Conservation (phyloP, 352 stramenopile genomes). For the Globisporangium yorkense region DNA sequence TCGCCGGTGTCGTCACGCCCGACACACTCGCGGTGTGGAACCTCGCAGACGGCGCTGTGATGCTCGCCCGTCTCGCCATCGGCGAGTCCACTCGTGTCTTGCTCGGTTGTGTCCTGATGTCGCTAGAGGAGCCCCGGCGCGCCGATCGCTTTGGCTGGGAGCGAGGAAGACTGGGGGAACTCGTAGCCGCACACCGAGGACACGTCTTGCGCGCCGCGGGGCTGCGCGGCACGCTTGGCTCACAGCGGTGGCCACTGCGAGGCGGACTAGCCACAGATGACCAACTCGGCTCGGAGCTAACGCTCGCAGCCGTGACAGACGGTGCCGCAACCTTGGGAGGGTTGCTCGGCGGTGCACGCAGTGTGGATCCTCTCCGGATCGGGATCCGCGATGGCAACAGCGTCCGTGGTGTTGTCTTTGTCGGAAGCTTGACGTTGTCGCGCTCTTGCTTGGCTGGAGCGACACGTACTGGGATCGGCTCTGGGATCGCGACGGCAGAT, state of each 20-base stretch:
- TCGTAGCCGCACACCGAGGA: conserved; percentile 6
- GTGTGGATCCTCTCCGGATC: neutral
- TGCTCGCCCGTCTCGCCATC: neutral
- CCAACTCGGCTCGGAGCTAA: neutral
- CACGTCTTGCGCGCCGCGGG: conserved; percentile 2
- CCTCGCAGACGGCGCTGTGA: neutral
- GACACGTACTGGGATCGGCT: neutral
- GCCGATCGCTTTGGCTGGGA: neutral
- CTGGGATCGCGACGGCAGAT: neutral
- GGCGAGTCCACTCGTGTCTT: neutral
- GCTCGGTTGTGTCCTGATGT: neutral
- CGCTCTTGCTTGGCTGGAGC: neutral
- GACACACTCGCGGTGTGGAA: conserved; percentile 1
- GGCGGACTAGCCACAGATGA: neutral
- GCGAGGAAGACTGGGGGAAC: neutral
- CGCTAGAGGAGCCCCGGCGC: conserved; percentile 3
- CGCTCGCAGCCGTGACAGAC: neutral
- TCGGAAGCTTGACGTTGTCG: too few relatives aligned
- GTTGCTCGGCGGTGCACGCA: neutral
- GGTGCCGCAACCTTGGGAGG: neutral
- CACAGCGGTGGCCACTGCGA: neutral
- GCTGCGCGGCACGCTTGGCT: conserved; percentile 7
- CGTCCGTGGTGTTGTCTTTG: neutral
- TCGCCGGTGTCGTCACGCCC: neutral
- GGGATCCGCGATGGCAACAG: conserved; percentile 5